Evolutionary conservation across 2,329 filamentous ascomycete genomes (phyloP).

Genomic region (Davidsoniella virescens): DNA sequence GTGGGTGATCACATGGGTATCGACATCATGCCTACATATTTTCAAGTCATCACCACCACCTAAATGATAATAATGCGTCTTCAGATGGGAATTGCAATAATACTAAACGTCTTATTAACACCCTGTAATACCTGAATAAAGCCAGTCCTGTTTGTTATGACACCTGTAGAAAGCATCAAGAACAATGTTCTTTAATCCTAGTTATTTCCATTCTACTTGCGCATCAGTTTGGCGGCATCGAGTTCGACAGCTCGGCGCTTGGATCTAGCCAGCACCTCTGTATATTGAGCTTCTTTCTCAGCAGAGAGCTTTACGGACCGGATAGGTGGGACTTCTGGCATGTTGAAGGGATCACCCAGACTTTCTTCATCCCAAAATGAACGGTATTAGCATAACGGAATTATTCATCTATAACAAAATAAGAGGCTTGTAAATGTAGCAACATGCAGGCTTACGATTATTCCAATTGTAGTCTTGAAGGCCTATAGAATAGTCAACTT

Average conservation of each 20-base stretch:
- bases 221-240: background rate
- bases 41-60: too few relatives aligned
- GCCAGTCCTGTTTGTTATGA: too few relatives aligned
- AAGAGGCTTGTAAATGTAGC: background rate
- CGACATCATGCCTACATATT: too few relatives aligned
- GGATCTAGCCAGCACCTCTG: background rate
- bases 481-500: background rate
- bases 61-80: too few relatives aligned
- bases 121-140: too few relatives aligned
- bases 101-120: too few relatives aligned
- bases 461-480: conserved; percentile 3
- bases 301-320: conserved; percentile 1
- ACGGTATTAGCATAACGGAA: background rate
- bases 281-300: conserved; percentile 5
- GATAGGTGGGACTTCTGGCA: conserved; percentile 5
- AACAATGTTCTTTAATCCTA: background rate
- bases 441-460: background rate
- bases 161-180: too few relatives aligned
- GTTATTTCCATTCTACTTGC: background rate
- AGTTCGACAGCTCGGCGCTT: conserved; percentile 2
- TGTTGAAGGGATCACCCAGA: conserved; percentile 10
- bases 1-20: background rate
- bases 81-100: too few relatives aligned
- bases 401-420: background rate
- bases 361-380: conserved; percentile 1